Base-by-base conservation (phyloP, 805 yeast species). In the Hanseniaspora occidentalis region DNA sequence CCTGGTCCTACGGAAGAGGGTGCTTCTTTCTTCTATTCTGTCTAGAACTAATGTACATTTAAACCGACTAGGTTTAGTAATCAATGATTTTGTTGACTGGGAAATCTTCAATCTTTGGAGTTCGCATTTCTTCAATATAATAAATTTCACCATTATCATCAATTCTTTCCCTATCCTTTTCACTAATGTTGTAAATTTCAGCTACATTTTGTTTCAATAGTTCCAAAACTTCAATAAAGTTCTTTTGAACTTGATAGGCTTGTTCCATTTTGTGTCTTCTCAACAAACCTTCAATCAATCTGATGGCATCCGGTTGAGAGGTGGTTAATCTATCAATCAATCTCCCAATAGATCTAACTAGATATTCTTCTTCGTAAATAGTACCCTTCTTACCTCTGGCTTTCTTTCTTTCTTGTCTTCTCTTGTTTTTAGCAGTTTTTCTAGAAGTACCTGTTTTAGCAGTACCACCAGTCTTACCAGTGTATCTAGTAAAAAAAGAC, bases 331-430 rank as follows among this genome's bases (percentile, higher is more conserved):
- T 74, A 41, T 85, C 96, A 25, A 85, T 61, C 56, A 92, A 69
- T 56, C 99, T 76, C 3, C 95, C 92, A 43, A 84, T 77, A 3
- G 96, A 88, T 50, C 75, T 76, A 37, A 92, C 79, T 42, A 92
- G 71, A 58, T 92, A 92, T 58, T 92, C 97, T 58, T 92, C 98
- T 60, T 92, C 99, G 54, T 92, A 92, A 17, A 92, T 82, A 6
- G 96, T 89, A 36, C 97, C 97, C 65, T 92, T 92, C 67, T 94
- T 85, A 45, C 99, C 99, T 51, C 95, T 76, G 2, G 98, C 99
- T 45, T 77, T 73, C 65, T 92, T 92, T 52, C 98, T 75, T 56
- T 89, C 98, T 61, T 89, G 96, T 49, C 98, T 75, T 58, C 95
- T 83, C 48, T 79, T 75, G 60, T 92, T 92, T 64, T 92, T 92